Evolutionary conservation across 768 basidiomycete genomes (phyloP), one percentile per base, ranked within the genome.

Genomic region (Tubosaeta brunneosetosa): DNA sequence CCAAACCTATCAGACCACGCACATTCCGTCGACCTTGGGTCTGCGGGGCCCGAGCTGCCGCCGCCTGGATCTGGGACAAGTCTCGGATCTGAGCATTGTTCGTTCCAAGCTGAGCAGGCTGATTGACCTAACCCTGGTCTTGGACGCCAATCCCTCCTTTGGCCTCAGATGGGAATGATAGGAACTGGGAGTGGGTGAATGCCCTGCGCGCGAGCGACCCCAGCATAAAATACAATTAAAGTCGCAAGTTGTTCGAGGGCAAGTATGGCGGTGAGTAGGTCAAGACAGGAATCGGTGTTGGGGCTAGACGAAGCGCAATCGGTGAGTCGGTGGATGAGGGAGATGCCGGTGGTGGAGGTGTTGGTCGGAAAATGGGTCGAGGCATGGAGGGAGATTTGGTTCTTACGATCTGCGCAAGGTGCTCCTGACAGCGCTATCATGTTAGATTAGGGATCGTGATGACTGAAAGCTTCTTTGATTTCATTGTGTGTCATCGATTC

Each of bases 361-460:
- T 52, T 79, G 33, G 73, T 78, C 2, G 65, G 58, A 14, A 73
- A 74, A 38, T 78, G 77, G 77, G 68, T 73, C 2, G 59, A 49
- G 16, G 63, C 69, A 13, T 79, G 77, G 77, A 69, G 68, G 51
- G 60, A 68, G 45, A 69, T 66, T 13, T 71, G 72, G 13, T 79
- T 79, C 57, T 52, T 68, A 45, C 47, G 29, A 16, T 44, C 11
- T 17, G 38, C 13, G 16, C 49, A 46, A 52, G 33, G 38, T 40
- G 14, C 19, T 12, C 8, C 9, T 17, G 8, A 8, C 16, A 40
- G 7, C 19, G 9, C 36, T 8, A 14, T 6, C 7, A n/a, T 37
- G 6, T 13, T 17, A 22, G 11, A 33, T 46, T 31, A 48, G 14
- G 27, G 7, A 26, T 22, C 5, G 11, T 22, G 11, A n/a, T 38